A percentile compares a stretch with the other conserved stretches of the same genome.
phyloP scores from a whole-genome alignment of 768 basidiomycete species.

The Tulasnella sp. region DNA sequence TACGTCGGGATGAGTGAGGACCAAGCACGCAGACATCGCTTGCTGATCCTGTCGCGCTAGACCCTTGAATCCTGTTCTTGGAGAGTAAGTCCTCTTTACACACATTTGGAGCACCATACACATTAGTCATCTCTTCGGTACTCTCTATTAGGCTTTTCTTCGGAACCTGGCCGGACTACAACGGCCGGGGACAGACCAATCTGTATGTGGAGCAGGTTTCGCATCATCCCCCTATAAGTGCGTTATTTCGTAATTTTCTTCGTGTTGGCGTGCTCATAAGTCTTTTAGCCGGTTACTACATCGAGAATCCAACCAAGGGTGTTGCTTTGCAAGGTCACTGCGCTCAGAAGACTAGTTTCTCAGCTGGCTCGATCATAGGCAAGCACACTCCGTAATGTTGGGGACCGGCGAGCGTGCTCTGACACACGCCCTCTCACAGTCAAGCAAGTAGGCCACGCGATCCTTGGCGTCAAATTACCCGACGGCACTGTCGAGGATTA shows the following conservation, averaged over 20 bases:
- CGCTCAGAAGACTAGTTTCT: constrained; percentile 94
- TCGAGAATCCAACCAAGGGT: constrained; percentile 72
- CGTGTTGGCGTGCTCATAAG: neutral
- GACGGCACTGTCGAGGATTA: constrained; percentile 57
- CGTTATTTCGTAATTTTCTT: neutral
- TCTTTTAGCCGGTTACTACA: constrained; percentile 70
- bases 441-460: constrained; percentile 91
- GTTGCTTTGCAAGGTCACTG: constrained; percentile 76
- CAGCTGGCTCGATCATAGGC: constrained; percentile 46
- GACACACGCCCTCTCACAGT: constrained; percentile 44
- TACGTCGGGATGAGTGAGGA: constrained; percentile 34
- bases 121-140: neutral
- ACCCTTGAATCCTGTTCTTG: constrained; percentile 91
- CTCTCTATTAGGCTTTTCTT: constrained; percentile 60
- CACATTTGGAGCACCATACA: neutral
- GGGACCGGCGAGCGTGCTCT: neutral
- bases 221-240: constrained; percentile 56
- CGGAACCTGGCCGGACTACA: constrained; percentile 71
- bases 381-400: neutral
- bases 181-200: constrained; percentile 67
- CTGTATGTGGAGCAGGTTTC: constrained; percentile 93
- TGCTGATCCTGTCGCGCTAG: constrained; percentile 35
- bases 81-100: constrained; percentile 52
- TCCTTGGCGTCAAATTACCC: constrained; percentile 59
- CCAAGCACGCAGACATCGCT: neutral